These are phyloP conservation scores for Discostella stelligeroides DNA, from an alignment of 108 stramenopile species.

Conservation along the genomic window DNA sequence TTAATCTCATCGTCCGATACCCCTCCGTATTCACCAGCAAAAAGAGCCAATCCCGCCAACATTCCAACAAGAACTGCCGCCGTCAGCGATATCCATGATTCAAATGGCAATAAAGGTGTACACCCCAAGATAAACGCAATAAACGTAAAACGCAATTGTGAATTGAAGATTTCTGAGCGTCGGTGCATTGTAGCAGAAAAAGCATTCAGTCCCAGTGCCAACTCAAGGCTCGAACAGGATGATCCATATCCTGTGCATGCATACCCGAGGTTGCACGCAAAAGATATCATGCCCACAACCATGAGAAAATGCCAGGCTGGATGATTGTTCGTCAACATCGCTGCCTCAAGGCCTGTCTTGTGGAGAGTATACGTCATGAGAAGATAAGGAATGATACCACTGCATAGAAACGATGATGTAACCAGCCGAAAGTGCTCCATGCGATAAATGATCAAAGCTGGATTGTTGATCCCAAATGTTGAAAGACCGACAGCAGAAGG, in stretches of 20 bases:
- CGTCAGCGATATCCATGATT: conserved; percentile 19
- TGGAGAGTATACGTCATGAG: conserved; percentile 9
- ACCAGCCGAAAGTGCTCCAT: conserved; percentile 50
- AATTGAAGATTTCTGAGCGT: conserved; percentile 3
- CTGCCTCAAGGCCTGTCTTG: conserved; percentile 25
- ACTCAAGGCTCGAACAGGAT: conserved; percentile 36
- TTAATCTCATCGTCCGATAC: neutral
- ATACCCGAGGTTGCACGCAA: conserved; percentile 41
- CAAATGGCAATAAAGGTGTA: conserved; percentile 37
- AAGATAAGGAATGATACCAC: conserved; percentile 45
- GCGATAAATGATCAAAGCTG: conserved; percentile 52
- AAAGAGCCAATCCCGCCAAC: conserved; percentile 10
- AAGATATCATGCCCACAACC: conserved; percentile 10
- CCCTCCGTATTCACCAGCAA: neutral
- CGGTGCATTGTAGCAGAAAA: conserved; percentile 32
- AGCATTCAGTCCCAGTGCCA: conserved; percentile 45
- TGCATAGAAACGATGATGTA: conserved; percentile 51
- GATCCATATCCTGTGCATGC: conserved; percentile 43
- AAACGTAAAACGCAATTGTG: conserved; percentile 31
- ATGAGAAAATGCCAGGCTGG: conserved; percentile 26
- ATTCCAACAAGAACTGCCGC: conserved; percentile 16
- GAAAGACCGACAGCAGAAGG: conserved; percentile 45
- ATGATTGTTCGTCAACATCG: conserved; percentile 27
- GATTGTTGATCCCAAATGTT: conserved; percentile 61
- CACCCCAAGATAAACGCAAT: conserved; percentile 10